phyloP scores from a whole-genome alignment of 2,329 filamentous ascomycete genomes.

The Emericellopsis cladophorae region DNA sequence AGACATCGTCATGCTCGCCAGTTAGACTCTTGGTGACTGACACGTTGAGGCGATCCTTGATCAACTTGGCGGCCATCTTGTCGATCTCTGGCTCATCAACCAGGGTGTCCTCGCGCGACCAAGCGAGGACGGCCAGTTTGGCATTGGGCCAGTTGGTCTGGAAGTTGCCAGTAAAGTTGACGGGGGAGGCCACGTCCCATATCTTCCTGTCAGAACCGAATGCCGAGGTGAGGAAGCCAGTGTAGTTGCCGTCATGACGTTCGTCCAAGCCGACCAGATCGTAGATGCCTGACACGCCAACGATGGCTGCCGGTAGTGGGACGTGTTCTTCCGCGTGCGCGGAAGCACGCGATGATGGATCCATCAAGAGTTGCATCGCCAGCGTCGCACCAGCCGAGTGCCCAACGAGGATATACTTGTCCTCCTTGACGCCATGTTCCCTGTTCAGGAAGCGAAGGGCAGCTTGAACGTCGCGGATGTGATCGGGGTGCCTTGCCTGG shows the following conservation, averaged over 20 bases:
- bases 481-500: slow-evolving; percentile 42
- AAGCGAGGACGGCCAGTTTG: slow-evolving; percentile 25
- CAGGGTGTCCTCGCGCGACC: slow-evolving; percentile 33
- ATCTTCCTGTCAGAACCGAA: slow-evolving; percentile 39
- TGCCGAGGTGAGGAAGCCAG: slow-evolving; percentile 42
- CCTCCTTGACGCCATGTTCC: slow-evolving; percentile 28
- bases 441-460: slow-evolving; percentile 35
- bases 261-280: slow-evolving; percentile 42
- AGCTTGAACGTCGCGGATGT: slow-evolving; percentile 42
- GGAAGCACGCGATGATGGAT: slow-evolving; percentile 15
- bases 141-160: slow-evolving; percentile 20
- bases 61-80: slow-evolving; percentile 36
- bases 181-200: slow-evolving; percentile 47
- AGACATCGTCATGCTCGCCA: slow-evolving; percentile 52
- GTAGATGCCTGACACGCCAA: slow-evolving; percentile 56
- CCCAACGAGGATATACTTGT: slow-evolving; percentile 42
- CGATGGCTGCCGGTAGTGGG: slow-evolving; percentile 34
- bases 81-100: slow-evolving; percentile 46
- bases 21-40: slow-evolving; percentile 26
- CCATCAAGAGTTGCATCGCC: slow-evolving; percentile 46
- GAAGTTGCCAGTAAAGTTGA: slow-evolving; percentile 27
- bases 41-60: slow-evolving; percentile 19
- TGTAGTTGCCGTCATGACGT: slow-evolving; percentile 35
- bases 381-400: slow-evolving; percentile 54
- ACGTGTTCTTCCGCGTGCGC: slow-evolving; percentile 8